Conservation (phyloP, 805 yeast species). For the Hermanozyma aechmeae region DNA sequence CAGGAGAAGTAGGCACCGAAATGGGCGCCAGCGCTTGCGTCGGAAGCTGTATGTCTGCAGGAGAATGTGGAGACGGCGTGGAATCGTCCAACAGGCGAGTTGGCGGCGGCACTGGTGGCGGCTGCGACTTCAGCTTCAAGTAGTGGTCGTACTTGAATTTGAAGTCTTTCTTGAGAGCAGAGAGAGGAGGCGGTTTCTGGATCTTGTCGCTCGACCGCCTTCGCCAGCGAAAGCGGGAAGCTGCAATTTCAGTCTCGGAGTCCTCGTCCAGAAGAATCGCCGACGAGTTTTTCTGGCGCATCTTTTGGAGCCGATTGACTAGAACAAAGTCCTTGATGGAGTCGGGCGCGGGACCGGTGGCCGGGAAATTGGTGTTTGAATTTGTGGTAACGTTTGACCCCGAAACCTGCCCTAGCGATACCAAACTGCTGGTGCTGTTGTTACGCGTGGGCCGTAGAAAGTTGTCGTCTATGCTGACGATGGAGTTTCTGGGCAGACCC, state of each 20-base stretch:
- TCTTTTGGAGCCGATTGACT: neutral
- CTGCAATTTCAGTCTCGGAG: conserved; percentile 18
- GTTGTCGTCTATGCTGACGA: conserved; percentile 29
- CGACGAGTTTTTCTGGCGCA: conserved; percentile 7
- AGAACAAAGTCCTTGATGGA: too few species aligned
- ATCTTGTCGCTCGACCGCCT: conserved; percentile 9
- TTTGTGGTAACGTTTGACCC: too few species aligned
- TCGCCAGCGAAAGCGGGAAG: conserved; percentile 6
- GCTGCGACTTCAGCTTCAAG: conserved; percentile 3
- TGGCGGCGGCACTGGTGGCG: conserved; percentile 1
- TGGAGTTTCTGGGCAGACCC: conserved; percentile 32
- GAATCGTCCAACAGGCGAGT: conserved; percentile 7
- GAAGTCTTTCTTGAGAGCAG: conserved; percentile 9
- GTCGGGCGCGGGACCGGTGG: too few species aligned
- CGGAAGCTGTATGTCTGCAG: neutral
- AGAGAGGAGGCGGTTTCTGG: conserved; percentile 5
- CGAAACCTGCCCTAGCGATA: conserved; percentile 5
- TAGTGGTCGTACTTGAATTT: conserved; percentile 9
- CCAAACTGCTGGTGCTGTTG: conserved; percentile 19
- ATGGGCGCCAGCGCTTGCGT: neutral
- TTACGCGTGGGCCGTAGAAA: conserved; percentile 20
- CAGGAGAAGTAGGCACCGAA: neutral
- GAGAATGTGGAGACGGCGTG: conserved; percentile 20
- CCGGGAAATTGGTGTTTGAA: too few species aligned
- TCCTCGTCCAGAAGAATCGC: conserved; percentile 29